These are phyloP conservation scores for Heliocybe sulcata DNA, from an alignment of 1,284 basidiomycete species.

Conservation along the genomic window DNA sequence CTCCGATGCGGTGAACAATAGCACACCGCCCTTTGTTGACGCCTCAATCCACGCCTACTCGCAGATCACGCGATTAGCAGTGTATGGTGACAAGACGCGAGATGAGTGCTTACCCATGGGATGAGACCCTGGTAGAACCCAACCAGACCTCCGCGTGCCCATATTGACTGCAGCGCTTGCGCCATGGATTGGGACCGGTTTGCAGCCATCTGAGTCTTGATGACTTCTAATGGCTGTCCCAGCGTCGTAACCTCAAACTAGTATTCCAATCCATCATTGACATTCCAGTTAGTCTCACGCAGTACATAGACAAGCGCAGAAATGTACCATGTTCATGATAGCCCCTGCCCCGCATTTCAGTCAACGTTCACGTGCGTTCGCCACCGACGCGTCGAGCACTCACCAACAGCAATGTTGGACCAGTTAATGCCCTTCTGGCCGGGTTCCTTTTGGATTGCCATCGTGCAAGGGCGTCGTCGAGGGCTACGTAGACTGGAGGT, in stretches of 20 bases:
- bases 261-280: constrained; percentile 4
- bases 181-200: constrained; percentile 88
- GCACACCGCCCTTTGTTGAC: constrained; percentile 95
- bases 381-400: constrained; percentile 17
- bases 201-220: constrained; percentile 99
- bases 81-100: constrained; percentile 1
- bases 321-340: constrained; percentile 89
- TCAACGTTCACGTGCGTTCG: constrained; percentile 11
- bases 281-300: constrained; percentile 8
- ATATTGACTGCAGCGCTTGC: constrained; percentile 82
- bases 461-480: constrained; percentile 22
- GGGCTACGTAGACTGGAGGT: constrained; percentile 13
- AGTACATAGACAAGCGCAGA: constrained; percentile 2
- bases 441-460: constrained; percentile 77
- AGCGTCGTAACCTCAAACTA: constrained; percentile 92
- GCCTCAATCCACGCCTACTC: constrained; percentile 97
- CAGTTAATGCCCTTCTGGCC: constrained; percentile 94
- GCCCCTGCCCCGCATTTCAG: constrained; percentile 49
- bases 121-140: constrained; percentile 99
- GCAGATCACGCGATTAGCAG: constrained; percentile 8
- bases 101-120: constrained; percentile 75
- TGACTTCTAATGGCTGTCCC: constrained; percentile 95
- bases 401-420: constrained; percentile 98
- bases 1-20: constrained; percentile 94
- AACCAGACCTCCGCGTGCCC: constrained; percentile 83